A percentile compares a stretch with the other conserved stretches of the same genome.
phyloP scores from a whole-genome alignment of 306 rosid genomes.

The Cucurbita maxima region DNA sequence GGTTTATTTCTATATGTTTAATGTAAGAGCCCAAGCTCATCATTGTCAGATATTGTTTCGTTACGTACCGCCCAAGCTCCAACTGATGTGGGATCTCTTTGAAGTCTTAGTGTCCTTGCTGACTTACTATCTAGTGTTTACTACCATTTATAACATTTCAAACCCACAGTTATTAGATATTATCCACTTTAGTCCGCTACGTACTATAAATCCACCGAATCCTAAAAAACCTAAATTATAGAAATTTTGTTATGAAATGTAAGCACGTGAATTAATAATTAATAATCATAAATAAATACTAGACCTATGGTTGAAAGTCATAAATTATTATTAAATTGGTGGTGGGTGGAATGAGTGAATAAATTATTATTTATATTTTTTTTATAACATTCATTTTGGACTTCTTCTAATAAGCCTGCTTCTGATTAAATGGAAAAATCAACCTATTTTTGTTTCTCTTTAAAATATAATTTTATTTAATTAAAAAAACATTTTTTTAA shows the following conservation, averaged over 20 bases:
- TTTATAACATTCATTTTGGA: not conserved
- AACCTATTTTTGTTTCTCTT: not conserved
- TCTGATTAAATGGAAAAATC: not conserved
- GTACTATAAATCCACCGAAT: not conserved
- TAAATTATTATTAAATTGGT: not conserved
- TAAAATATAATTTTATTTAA: not conserved
- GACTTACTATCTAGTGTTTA: too few species aligned
- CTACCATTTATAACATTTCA: too few species aligned
- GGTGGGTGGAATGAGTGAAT: slow-evolving; percentile 4
- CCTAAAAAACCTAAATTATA: not conserved
- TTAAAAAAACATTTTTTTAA: too few species aligned
- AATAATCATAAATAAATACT: not conserved
- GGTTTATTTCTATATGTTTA: too few species aligned
- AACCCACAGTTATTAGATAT: too few species aligned
- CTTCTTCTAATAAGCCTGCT: not conserved
- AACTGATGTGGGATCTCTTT: too few species aligned
- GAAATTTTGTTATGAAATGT: not conserved
- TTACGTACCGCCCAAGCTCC: too few species aligned
- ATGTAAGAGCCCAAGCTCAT: too few species aligned
- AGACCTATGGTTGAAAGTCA: not conserved
- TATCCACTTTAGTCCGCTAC: too few species aligned
- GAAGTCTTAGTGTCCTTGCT: too few species aligned
- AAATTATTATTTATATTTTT: not conserved
- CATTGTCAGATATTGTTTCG: too few species aligned
- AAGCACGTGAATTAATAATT: not conserved